A percentile compares a stretch with the other conserved stretches of the same genome.
These are phyloP conservation scores for Suillus subalutaceus DNA, from an alignment of 768 basidiomycete species.

Conservation along the genomic window DNA sequence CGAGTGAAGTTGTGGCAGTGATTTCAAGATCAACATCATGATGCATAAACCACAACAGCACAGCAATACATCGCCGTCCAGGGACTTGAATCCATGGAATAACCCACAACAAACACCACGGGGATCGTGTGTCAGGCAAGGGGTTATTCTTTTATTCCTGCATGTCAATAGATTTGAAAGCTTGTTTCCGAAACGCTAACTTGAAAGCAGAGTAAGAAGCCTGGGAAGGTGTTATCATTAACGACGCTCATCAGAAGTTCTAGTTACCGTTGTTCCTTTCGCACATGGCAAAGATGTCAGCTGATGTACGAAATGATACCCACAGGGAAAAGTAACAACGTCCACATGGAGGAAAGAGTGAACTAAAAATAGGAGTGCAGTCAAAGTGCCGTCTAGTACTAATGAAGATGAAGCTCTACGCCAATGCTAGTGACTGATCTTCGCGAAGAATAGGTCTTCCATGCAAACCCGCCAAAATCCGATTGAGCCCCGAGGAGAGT, in stretches of 20 bases:
- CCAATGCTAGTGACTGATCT: not conserved
- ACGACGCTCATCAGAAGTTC: not conserved
- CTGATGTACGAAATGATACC: not conserved
- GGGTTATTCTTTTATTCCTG: not conserved
- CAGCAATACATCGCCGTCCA: not conserved
- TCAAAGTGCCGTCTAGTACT: not conserved
- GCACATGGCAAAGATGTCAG: not conserved
- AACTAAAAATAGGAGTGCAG: not conserved
- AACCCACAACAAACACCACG: not conserved
- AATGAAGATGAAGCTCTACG: not conserved
- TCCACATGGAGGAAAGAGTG: not conserved
- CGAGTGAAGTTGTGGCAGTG: not conserved
- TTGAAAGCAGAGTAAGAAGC: not conserved
- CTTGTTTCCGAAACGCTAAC: not conserved
- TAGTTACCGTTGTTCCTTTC: not conserved
- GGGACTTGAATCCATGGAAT: not conserved
- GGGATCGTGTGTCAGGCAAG: not conserved
- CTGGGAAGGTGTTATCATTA: not conserved
- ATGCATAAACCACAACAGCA: not conserved
- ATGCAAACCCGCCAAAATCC: not conserved
- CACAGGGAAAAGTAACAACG: not conserved
- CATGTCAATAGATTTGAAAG: too few species aligned
- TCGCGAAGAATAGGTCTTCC: conserved; percentile 3
- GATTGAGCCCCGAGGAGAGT: not conserved
- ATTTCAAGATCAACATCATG: not conserved